Evolutionary conservation across 2,329 filamentous ascomycete species (phyloP).

Genomic region (Ambrosiella xylebori): DNA sequence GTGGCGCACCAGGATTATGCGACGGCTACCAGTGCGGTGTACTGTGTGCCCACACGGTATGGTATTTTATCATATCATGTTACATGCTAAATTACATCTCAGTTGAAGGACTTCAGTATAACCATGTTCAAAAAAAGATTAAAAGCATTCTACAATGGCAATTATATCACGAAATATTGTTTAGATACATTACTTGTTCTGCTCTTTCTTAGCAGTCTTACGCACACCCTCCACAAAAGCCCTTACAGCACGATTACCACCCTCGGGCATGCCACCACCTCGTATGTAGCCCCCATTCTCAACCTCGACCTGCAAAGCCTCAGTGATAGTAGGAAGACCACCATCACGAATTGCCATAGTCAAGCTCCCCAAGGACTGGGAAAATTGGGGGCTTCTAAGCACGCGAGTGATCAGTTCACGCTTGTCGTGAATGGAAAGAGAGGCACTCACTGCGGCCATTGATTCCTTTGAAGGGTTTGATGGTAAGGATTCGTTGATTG

Average conservation of each 20-base stretch:
- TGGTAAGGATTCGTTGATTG: constrained; percentile 31
- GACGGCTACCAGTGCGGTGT: too few species aligned
- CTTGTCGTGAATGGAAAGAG: constrained; percentile 60
- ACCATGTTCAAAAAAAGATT: not conserved
- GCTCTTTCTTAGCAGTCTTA: constrained; percentile 37
- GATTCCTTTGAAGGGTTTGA: constrained; percentile 16
- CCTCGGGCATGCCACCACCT: constrained; percentile 65
- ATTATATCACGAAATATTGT: too few species aligned
- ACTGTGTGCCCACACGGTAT: not conserved
- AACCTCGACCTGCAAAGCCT: constrained; percentile 65
- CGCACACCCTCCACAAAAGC: constrained; percentile 83
- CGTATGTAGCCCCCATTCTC: constrained; percentile 69
- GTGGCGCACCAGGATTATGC: not conserved
- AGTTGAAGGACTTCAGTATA: not conserved
- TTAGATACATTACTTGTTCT: not conserved
- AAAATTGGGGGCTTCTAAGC: constrained; percentile 75
- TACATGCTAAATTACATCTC: not conserved
- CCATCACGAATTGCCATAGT: constrained; percentile 81
- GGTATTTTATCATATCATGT: not conserved
- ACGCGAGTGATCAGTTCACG: constrained; percentile 65
- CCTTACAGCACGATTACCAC: constrained; percentile 75
- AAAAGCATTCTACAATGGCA: too few species aligned
- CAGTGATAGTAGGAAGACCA: constrained; percentile 74
- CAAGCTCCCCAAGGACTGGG: constrained; percentile 68
- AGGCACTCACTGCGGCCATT: constrained; percentile 47